phyloP scores from a whole-genome alignment of 306 rosid species.

The Adenanthera pavonina region DNA sequence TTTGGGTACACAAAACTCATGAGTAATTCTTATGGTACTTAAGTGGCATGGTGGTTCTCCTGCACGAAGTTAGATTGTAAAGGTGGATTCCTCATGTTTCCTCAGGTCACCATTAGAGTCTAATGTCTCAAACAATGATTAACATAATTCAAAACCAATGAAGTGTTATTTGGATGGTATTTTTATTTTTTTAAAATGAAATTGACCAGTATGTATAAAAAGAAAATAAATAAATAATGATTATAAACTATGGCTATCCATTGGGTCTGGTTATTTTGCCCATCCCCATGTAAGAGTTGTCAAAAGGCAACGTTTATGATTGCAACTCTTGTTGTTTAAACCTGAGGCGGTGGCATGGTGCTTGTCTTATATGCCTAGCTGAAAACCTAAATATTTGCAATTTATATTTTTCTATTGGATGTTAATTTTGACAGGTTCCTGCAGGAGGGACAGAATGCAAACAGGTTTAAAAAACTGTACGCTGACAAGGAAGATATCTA shows the following conservation, averaged over 20 bases:
- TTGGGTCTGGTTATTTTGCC: neutral
- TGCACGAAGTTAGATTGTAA: too few species aligned
- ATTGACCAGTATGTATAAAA: neutral
- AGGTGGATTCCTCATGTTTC: too few species aligned
- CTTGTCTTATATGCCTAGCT: neutral
- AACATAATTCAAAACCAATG: neutral
- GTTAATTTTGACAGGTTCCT: slow-evolving; percentile 87
- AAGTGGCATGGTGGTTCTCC: too few species aligned
- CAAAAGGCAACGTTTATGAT: slow-evolving; percentile 5
- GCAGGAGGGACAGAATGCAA: slow-evolving; percentile 98
- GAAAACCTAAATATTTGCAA: slow-evolving; percentile 24
- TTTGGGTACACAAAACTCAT: too few species aligned
- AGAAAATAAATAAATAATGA: neutral
- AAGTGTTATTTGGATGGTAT: neutral
- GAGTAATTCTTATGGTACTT: too few species aligned
- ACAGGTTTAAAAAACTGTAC: slow-evolving; percentile 82
- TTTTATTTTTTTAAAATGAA: neutral
- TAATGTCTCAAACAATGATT: neutral
- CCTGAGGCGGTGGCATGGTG: slow-evolving; percentile 9
- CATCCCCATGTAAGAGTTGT: neutral
- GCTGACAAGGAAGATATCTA: slow-evolving; percentile 90
- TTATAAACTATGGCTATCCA: neutral
- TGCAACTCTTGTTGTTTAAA: slow-evolving; percentile 10
- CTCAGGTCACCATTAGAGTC: too few species aligned
- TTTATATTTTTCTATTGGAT: slow-evolving; percentile 60